Evolutionary conservation across 371 early-diverging fungal species (phyloP).

Genomic region (Mortierella sp.): DNA sequence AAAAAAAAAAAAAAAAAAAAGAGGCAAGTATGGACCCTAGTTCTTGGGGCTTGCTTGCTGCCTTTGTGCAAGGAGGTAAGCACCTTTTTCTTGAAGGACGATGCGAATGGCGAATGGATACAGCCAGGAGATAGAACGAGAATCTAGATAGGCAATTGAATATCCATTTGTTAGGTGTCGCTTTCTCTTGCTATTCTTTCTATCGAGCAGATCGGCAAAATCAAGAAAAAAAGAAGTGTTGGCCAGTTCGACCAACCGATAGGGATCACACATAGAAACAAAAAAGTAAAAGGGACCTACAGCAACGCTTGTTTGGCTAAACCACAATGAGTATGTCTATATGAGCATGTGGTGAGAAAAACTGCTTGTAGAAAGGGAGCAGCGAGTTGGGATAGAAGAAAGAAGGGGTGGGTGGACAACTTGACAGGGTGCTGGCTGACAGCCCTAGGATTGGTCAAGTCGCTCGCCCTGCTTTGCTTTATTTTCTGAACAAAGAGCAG

Average conservation of each 20-base stretch:
- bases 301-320: neutral
- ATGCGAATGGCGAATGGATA: no score
- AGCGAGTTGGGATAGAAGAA: neutral
- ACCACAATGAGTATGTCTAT: neutral
- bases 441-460: neutral
- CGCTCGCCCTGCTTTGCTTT: neutral
- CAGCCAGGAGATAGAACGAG: no score
- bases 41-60: neutral
- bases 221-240: neutral
- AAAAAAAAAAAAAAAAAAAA: no score
- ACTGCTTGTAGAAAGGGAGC: neutral
- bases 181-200: neutral
- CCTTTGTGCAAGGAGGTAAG: neutral
- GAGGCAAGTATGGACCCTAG: neutral
- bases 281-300: neutral
- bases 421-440: neutral
- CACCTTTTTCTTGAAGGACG: no score
- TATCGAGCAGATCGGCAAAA: neutral
- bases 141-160: no score
- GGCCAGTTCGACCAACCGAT: neutral
- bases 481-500: neutral
- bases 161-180: neutral
- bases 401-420: neutral
- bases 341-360: neutral
- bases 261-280: neutral